Evolutionary conservation across 495 filamentous ascomycete genomes (phyloP), one percentile per base, ranked within the genome.

Genomic region (Trichoderma erinaceum): DNA sequence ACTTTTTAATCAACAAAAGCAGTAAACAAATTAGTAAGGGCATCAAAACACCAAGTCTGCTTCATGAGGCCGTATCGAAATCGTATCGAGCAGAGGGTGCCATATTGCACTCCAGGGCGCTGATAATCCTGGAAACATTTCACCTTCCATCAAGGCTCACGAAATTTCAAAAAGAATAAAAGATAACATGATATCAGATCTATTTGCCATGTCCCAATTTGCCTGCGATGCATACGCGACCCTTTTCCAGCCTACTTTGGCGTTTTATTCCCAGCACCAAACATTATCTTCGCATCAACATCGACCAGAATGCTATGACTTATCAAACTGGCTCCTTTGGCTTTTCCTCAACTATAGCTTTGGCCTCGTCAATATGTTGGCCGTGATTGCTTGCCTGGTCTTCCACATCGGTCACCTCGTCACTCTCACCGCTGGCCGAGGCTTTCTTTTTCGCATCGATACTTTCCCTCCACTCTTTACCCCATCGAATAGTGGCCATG

Each of bases 381-480:
- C 61, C 15, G 23, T n/a, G 23, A 23, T 63, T 25, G 58, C 38
- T n/a, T 35, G 15, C 46, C 48, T 48, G 29, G 52, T 32, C 58
- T n/a, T 46, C 66, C 65, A 67, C 64, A 64, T 71, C 67, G 44
- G 68, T 66, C n/a, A 48, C 65, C 50, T 50, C 13, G 66, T 69
- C 66, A 68, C 69, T 64, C 66, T 72, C 67, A 68, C 74, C 38
- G 68, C 71, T 66, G 72, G 73, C 70, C 71, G 79, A 73, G 78
- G 79, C 8, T 16, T 65, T 44, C 35, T 65, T 43, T n/a, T 65
- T 44, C 65, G 71, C 76, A 71, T 86, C 84, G 11, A 87, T 75
- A 12, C 64, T 68, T 7, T 84, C 80, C 12, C 86, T 73, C 88
- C 87, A 89, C 6, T 71, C 63, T 69, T 78, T 79, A 5, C 87